A percentile compares a stretch with the other conserved stretches of the same genome.
These are phyloP conservation scores for Saccharomycopsis sp. DNA, from an alignment of 805 yeast species.

Conservation along the genomic window DNA sequence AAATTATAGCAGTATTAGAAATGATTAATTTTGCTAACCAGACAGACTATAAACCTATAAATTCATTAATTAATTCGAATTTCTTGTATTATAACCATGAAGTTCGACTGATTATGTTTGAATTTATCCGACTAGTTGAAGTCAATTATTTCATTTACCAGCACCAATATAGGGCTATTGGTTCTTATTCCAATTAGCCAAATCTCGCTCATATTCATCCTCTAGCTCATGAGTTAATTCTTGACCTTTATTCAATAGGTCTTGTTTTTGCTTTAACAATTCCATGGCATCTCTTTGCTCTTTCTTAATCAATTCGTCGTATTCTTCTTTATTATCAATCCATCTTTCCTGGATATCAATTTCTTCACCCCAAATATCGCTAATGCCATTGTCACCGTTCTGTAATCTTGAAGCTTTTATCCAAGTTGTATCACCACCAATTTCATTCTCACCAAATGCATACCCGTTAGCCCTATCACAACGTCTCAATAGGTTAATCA, in stretches of 20 bases:
- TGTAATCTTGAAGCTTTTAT: conserved; percentile 89
- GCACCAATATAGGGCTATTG: conserved; percentile 1
- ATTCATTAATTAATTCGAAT: no score
- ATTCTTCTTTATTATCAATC: conserved; percentile 76
- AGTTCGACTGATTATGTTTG: no score
- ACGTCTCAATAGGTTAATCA: conserved; percentile 71
- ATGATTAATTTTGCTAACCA: no score
- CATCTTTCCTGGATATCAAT: conserved; percentile 90
- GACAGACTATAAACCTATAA: no score
- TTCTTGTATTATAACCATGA: no score
- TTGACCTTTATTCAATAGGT: conserved; percentile 26
- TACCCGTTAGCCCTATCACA: conserved; percentile 94
- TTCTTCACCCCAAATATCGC: conserved; percentile 30
- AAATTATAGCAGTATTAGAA: no score
- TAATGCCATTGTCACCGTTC: conserved; percentile 28
- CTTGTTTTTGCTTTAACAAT: conserved; percentile 35
- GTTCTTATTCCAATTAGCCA: conserved; percentile 13
- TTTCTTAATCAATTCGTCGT: conserved; percentile 58
- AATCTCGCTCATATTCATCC: conserved; percentile 19
- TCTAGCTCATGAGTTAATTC: conserved; percentile 9
- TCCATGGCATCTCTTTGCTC: conserved; percentile 37
- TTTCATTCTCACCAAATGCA: conserved; percentile 83
- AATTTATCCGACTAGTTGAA: background rate
- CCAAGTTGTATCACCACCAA: conserved; percentile 98
- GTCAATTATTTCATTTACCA: background rate